phyloP scores from a whole-genome alignment of 2,329 filamentous ascomycete species.

The Trichoderma oligosporum region DNA sequence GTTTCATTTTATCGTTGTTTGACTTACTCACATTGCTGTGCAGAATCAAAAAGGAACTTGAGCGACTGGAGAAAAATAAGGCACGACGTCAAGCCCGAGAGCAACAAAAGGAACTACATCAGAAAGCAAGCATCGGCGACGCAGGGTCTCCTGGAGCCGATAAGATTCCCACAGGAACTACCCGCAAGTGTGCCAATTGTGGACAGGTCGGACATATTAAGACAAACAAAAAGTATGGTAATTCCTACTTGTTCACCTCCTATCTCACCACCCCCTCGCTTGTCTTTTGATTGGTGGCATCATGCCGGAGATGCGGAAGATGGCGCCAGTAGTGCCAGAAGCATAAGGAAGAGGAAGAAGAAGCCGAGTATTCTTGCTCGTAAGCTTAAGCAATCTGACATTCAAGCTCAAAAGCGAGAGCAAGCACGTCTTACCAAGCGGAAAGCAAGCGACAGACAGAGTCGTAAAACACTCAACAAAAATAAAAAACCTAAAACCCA shows the following conservation, averaged over 20 bases:
- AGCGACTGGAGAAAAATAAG: slow-evolving; percentile 84
- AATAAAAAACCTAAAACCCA: slow-evolving; percentile 19
- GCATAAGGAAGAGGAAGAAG: slow-evolving; percentile 22
- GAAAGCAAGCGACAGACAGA: slow-evolving; percentile 12
- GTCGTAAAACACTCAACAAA: slow-evolving; percentile 16
- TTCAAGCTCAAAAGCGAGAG: slow-evolving; percentile 19
- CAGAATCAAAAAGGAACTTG: slow-evolving; percentile 61
- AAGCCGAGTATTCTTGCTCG: slow-evolving; percentile 23
- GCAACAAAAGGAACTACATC: slow-evolving; percentile 71
- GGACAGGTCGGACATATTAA: slow-evolving; percentile 97
- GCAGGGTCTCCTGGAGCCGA: slow-evolving; percentile 48
- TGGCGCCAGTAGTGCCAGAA: slow-evolving; percentile 8
- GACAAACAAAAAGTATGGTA: slow-evolving; percentile 90
- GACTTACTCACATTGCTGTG: neutral
- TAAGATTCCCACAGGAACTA: slow-evolving; percentile 62
- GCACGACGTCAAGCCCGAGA: slow-evolving; percentile 87
- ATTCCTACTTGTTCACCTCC: slow-evolving; percentile 24
- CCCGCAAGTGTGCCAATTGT: slow-evolving; percentile 95
- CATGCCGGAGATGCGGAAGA: slow-evolving; percentile 21
- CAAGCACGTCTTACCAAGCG: slow-evolving; percentile 16
- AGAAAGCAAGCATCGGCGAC: slow-evolving; percentile 42
- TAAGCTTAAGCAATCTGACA: slow-evolving; percentile 26
- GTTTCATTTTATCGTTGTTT: neutral
- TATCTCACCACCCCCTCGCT: slow-evolving; percentile 29
- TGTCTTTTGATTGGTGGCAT: slow-evolving; percentile 35